Conservation (phyloP, 176 grass and related monocot genomes). For the Oryza australiensis region DNA sequence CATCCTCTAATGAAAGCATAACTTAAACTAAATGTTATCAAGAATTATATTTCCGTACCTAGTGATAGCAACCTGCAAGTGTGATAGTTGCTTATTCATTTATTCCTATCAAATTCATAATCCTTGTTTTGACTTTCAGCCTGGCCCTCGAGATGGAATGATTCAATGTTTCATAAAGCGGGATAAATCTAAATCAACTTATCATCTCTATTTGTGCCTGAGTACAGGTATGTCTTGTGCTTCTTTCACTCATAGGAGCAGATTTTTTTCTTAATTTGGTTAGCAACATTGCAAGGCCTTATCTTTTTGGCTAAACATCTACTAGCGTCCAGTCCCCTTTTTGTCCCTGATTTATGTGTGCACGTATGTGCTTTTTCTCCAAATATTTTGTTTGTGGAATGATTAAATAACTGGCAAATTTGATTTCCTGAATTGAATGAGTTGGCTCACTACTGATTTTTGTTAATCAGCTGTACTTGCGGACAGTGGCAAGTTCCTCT, state of each 20-base stretch:
- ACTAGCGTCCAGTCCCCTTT: not conserved
- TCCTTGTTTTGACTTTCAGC: constrained; percentile 55
- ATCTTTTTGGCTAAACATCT: not conserved
- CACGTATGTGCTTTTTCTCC: not conserved
- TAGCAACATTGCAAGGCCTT: not conserved
- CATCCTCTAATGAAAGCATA: not conserved
- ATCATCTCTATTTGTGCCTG: constrained; percentile 93
- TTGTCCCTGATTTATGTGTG: not conserved
- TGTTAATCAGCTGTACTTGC: constrained; percentile 62
- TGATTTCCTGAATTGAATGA: not conserved
- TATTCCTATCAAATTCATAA: not conserved
- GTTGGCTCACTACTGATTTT: not conserved
- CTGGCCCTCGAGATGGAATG: constrained; percentile 83
- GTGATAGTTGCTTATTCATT: constrained; percentile 10
- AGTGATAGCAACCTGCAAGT: not conserved
- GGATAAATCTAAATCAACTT: constrained; percentile 95
- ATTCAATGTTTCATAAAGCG: constrained; percentile 98
- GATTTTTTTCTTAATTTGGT: not conserved
- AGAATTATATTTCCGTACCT: not conserved
- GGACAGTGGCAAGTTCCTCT: constrained; percentile 92
- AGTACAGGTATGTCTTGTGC: constrained; percentile 56
- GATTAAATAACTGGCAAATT: not conserved
- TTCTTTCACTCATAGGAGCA: not conserved
- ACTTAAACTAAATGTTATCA: not conserved
- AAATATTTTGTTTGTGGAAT: not conserved